A percentile compares a stretch with the other conserved stretches of the same genome.
These are phyloP conservation scores for Umbelopsis vinacea DNA, from an alignment of 192 early-diverging fungal species.

Conservation along the genomic window DNA sequence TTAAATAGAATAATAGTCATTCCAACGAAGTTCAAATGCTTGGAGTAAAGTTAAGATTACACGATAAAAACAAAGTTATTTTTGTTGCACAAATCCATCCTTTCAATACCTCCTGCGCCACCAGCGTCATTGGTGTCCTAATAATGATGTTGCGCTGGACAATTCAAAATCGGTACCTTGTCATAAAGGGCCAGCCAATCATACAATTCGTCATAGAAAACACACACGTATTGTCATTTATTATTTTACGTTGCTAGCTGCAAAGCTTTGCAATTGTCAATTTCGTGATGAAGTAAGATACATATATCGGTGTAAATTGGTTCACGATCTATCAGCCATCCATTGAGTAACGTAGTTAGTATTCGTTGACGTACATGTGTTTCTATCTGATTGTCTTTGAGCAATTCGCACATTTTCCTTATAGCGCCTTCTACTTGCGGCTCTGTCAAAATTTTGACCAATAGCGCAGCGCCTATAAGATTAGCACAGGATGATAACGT, in stretches of 20 bases:
- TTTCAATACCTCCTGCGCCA: too few species aligned
- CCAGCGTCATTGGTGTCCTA: too few species aligned
- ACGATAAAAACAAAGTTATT: too few species aligned
- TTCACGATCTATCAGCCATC: slow-evolving; percentile 17
- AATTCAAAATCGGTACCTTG: too few species aligned
- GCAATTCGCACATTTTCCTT: slow-evolving; percentile 33
- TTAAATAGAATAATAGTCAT: too few species aligned
- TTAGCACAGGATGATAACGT: slow-evolving; percentile 40
- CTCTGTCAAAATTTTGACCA: slow-evolving; percentile 36
- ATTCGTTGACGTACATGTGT: background rate
- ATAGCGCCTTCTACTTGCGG: slow-evolving; percentile 38
- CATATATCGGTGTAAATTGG: slow-evolving; percentile 12
- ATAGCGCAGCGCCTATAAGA: slow-evolving; percentile 36
- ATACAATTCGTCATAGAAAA: too few species aligned
- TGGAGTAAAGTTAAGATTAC: too few species aligned
- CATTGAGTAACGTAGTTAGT: slow-evolving; percentile 4
- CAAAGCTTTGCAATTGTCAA: slow-evolving; percentile 2
- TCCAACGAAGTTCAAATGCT: too few species aligned
- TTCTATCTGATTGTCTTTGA: slow-evolving; percentile 20
- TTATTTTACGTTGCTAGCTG: slow-evolving; percentile 9
- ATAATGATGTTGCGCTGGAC: too few species aligned
- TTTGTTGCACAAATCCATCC: too few species aligned
- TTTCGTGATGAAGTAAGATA: slow-evolving; percentile 3
- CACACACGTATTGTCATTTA: background rate
- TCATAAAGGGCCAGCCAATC: too few species aligned